Evolutionary conservation across 305 asterid species (phyloP), one percentile per base, ranked within the genome.

Genomic region (Ilex paraguariensis): DNA sequence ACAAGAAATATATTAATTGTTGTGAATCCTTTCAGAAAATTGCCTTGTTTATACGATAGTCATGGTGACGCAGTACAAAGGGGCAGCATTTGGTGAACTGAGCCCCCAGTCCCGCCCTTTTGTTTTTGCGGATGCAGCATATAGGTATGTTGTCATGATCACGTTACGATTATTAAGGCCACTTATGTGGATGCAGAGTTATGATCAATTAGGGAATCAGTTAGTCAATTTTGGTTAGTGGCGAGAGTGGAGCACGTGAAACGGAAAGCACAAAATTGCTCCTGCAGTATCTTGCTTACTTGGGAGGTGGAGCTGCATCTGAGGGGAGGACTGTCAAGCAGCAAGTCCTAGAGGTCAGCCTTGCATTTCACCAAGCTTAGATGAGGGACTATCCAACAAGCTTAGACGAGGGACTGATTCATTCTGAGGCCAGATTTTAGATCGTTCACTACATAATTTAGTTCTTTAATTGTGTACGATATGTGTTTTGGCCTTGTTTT

Each of bases 241-340:
- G 96, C 59, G 96, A 88, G 82, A 88, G 96, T 80, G 96, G 96
- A 69, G 96, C 96, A 3, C 95, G 96, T 79, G 86, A 77, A 84
- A 88, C 95, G 50, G 96, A 88, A 79, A 88, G 95, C 78, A 88
- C 96, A 21, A 88, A 88, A 73, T 74, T 64, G 80, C 87, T 88
- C 48, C 86, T 88, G 96, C 87, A 73, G 12, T 88, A 88, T 78
- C 95, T 88, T 74, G 96, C 96, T 70, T 88, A 80, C 78, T 83
- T 88, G 96, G 96, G 96, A 31, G 96, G 96, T 46, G 80, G 96
- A 61, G 82, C 90, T 62, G 82, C 75, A 56, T 59, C 77, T 44
- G 95, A 81, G 74, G 96, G 87, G 69, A 84, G 96, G 73, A 58
- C 86, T 21, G 96, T 88, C 54, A 91, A 88, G 75, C 96, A 88